Base-by-base conservation (phyloP, 2,329 filamentous ascomycete species). In the Trichophyton simii region DNA sequence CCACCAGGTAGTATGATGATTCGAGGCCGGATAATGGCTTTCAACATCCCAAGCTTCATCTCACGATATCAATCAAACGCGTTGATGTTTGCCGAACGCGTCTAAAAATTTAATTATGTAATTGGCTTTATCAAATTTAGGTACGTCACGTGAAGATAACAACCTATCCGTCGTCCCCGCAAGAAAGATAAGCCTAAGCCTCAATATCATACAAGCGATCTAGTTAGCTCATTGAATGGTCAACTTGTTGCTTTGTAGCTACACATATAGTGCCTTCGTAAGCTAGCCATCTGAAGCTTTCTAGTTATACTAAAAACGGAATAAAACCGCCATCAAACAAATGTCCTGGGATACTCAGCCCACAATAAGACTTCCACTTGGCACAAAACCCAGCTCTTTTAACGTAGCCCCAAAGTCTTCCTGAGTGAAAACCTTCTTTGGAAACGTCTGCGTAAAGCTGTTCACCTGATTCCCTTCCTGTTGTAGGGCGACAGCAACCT, bases 401-500 rank as follows among this genome's bases (percentile, higher is more conserved):
- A 99, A 76, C 3, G 91, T 94, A 81, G 94, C 87, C 41, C 89
- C 89, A 69, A 96, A 91, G 72, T 95, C 94, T 79, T 86, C 73
- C 78, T 77, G 70, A 65, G 81, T 76, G 65, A 87, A 97, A 0
- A 84, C 83, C 79, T 96, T 96, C 70, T 83, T 85, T 0, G 94
- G 94, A 68, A 95, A 97, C 20, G 86, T 96, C 68, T 87, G 88
- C 1, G 87, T 84, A 72, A 99, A 96, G 67, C 84, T 90, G 25
- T 79, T 82, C 13, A 95, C 87, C 2, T 83, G 76, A 3, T 83
- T 73, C 0, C 88, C 89, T 65, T 96, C 89, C 58, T 82, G 74
- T 71, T 84, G 78, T 25, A 99, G 72, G 62, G 86, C 82, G 67
- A 91, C 84, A 0, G 89, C 91, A 58, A 99, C 86, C 76, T 99